These are phyloP conservation scores for Pythium insidiosum DNA, from an alignment of 352 stramenopile genomes.

Conservation along the genomic window DNA sequence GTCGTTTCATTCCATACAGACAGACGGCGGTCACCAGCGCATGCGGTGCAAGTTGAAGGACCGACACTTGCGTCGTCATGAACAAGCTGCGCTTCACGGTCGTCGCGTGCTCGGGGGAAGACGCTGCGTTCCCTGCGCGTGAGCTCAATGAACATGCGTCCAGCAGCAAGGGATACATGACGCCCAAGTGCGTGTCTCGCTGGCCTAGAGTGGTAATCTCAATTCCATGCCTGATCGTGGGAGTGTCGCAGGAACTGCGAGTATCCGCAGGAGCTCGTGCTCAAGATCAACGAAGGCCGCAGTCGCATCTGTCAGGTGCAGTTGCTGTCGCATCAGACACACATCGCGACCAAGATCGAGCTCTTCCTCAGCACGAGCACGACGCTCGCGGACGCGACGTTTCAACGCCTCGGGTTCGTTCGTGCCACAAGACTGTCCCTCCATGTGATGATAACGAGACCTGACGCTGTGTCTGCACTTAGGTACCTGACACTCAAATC, in stretches of 20 bases:
- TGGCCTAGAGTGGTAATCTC: no score
- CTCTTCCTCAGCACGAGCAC: conserved; percentile 72
- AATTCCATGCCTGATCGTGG: no score
- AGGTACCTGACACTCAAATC: conserved; percentile 71
- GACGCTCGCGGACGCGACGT: conserved; percentile 41
- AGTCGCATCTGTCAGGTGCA: conserved; percentile 80
- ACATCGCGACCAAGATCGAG: conserved; percentile 91
- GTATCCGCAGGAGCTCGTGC: conserved; percentile 90
- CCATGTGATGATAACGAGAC: background rate
- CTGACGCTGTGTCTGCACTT: background rate
- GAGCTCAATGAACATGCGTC: conserved; percentile 80
- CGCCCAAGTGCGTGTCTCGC: conserved; percentile 61
- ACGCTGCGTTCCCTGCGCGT: conserved; percentile 70
- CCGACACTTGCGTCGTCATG: no score
- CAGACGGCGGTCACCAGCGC: no score
- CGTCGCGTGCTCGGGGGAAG: conserved; percentile 80
- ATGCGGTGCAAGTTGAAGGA: no score
- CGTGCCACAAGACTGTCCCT: background rate
- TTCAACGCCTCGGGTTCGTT: conserved; percentile 65
- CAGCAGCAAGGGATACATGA: conserved; percentile 65
- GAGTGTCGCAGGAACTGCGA: conserved; percentile 87
- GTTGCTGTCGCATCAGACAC: conserved; percentile 87
- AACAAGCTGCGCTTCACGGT: conserved; percentile 84
- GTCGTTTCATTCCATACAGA: no score
- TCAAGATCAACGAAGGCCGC: conserved; percentile 66